Evolutionary conservation across 768 basidiomycete genomes (phyloP), one percentile per base, ranked within the genome.

Genomic region (Mrakia hoshinonis): DNA sequence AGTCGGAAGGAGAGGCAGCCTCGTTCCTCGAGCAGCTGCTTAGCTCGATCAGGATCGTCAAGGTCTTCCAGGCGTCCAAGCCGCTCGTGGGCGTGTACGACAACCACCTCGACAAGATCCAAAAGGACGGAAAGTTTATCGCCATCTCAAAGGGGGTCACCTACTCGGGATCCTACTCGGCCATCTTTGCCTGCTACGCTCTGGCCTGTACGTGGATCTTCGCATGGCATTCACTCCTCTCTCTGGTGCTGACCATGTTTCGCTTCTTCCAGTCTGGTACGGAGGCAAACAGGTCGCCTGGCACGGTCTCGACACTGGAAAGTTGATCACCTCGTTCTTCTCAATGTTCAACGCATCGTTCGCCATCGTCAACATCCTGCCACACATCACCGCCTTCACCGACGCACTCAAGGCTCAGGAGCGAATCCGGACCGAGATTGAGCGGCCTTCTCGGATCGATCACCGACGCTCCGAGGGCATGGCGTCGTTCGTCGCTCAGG

Each of bases 401-500:
- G 74, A 74, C 15, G 77, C 76, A 24, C 66, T 77, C 36, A 73
- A 70, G 18, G 71, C 70, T 34, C 63, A 76, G 31, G 69, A 65
- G 22, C 76, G 74, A 10, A 74, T 79, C 12, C 75, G 77, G 7
- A 55, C 62, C 4, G 77, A 79, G 58, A 78, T 79, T 47, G 77
- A 78, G 24, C 74, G 78, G 22, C 18, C 72, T 26, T 77, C 77
- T 13, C 65, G 74, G 1, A 79, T 79, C 75, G 78, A 79, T 48
- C 68, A 75, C 3, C 75, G 76, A 18, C 63, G 75, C 47, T 11
- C 67, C 3, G 13, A 62, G 1, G 78, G 78, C 36, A 6, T 77
- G 18, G 68, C 51, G 13, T 7, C 51, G 11, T 39, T 70, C 22
- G 74, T 74, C 0, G 74, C 43, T 3, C 20, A 9, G 29, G 22